Conservation (phyloP, 75 land plant genomes). For the Pinus taeda region DNA sequence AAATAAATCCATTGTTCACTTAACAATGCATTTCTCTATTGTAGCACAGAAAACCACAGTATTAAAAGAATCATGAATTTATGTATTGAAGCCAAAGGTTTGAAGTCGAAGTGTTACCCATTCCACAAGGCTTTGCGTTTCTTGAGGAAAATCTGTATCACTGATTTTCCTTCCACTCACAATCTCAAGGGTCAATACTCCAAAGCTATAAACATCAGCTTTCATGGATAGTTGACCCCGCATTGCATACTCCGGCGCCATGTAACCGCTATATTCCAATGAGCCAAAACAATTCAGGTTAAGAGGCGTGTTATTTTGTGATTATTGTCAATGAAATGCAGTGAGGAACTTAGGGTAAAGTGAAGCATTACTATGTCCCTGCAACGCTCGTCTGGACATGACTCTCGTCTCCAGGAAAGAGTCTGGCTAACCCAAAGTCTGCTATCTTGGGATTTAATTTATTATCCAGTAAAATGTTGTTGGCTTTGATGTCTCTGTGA, state of each 20-base stretch:
- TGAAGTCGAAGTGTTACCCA: not conserved
- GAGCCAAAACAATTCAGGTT: not conserved
- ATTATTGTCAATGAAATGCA: not conserved
- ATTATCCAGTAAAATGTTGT: conserved; percentile 28
- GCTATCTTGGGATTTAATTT: conserved; percentile 31
- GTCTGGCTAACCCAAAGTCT: conserved; percentile 28
- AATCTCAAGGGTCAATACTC: conserved; percentile 10
- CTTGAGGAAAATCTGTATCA: not conserved
- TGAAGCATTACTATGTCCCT: not conserved
- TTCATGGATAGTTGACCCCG: conserved; percentile 7
- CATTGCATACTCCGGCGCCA: conserved; percentile 18
- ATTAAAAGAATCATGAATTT: no score
- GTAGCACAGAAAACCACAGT: no score
- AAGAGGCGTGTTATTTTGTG: no score
- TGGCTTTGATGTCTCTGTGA: conserved; percentile 42
- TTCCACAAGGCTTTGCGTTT: not conserved
- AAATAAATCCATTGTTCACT: no score
- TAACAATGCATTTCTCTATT: no score
- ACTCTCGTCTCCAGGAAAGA: conserved; percentile 6
- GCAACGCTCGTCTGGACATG: conserved; percentile 5
- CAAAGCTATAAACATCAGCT: conserved; percentile 22
- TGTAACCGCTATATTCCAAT: not conserved
- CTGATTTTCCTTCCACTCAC: conserved; percentile 18
- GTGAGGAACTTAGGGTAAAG: not conserved
- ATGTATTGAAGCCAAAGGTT: no score